phyloP scores from a whole-genome alignment of 176 grass and related monocot genomes.

The Carex scoparia region DNA sequence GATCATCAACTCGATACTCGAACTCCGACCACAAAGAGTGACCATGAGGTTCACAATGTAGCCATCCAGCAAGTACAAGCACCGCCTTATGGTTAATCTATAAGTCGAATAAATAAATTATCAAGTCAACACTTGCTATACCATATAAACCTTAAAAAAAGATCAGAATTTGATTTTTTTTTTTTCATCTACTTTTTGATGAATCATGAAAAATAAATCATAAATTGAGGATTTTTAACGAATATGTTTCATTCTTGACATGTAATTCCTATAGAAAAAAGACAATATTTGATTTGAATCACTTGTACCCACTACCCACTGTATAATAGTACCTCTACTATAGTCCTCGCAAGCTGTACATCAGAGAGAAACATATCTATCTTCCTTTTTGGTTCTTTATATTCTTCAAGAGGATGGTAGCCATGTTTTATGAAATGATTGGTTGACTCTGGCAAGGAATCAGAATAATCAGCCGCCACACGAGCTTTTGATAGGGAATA shows the following conservation, averaged over 20 bases:
- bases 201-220: neutral
- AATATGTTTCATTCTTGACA: neutral
- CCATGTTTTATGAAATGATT: conserved; percentile 46
- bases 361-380: conserved; percentile 71
- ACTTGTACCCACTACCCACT: neutral
- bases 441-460: conserved; percentile 75
- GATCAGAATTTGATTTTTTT: neutral
- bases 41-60: conserved; percentile 86
- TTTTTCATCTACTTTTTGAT: neutral
- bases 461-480: conserved; percentile 91
- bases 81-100: conserved; percentile 87
- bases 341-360: conserved; percentile 85
- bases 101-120: conserved; percentile 31
- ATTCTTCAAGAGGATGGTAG: conserved; percentile 97
- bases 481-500: conserved; percentile 51
- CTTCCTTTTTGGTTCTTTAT: conserved; percentile 75
- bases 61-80: conserved; percentile 80
- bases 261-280: neutral
- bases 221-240: neutral
- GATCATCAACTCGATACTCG: conserved; percentile 77
- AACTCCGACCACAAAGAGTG: conserved; percentile 75
- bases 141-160: neutral
- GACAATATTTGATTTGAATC: neutral
- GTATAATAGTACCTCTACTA: conserved; percentile 60
- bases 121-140: neutral